Evolutionary conservation across 441 rosid species (phyloP).

Genomic region (Daphne laureola): DNA sequence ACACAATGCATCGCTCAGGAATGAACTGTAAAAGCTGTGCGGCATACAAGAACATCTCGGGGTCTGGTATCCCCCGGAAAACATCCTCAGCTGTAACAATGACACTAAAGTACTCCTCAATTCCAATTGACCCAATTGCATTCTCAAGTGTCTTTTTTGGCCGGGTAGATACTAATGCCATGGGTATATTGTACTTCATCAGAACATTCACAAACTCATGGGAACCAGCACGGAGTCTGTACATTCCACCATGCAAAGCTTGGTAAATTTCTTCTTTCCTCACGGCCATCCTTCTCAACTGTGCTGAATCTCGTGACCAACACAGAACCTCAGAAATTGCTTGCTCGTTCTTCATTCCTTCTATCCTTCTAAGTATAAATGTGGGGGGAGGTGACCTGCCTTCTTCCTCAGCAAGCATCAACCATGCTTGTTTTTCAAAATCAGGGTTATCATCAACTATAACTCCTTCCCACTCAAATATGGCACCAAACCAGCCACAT

Average conservation of each 20-base stretch:
- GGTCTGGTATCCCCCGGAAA: conserved; percentile 88
- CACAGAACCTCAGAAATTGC: conserved; percentile 89
- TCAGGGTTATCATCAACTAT: conserved; percentile 78
- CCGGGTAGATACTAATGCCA: conserved; percentile 93
- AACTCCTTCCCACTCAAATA: conserved; percentile 97
- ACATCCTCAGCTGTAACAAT: conserved; percentile 86
- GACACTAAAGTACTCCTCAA: conserved; percentile 58
- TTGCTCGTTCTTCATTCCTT: conserved; percentile 96
- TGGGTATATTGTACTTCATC: conserved; percentile 82
- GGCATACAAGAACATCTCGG: conserved; percentile 84
- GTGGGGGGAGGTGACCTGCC: conserved; percentile 81
- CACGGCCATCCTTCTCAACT: conserved; percentile 63
- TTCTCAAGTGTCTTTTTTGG: conserved; percentile 67
- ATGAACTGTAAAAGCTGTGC: conserved; percentile 85
- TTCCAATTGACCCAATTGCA: conserved; percentile 63
- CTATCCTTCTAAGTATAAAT: conserved; percentile 55
- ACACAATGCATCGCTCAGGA: conserved; percentile 91
- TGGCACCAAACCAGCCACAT: conserved; percentile 95
- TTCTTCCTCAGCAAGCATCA: conserved; percentile 76
- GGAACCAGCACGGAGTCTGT: conserved; percentile 58
- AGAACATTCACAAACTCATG: conserved; percentile 76
- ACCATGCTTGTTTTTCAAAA: conserved; percentile 81
- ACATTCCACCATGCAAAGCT: conserved; percentile 74
- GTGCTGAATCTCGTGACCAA: conserved; percentile 84
- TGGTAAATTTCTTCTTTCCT: conserved; percentile 80